Evolutionary conservation across 192 early-diverging fungal genomes (phyloP).

Genomic region (Gaertneriomyces sp.): DNA sequence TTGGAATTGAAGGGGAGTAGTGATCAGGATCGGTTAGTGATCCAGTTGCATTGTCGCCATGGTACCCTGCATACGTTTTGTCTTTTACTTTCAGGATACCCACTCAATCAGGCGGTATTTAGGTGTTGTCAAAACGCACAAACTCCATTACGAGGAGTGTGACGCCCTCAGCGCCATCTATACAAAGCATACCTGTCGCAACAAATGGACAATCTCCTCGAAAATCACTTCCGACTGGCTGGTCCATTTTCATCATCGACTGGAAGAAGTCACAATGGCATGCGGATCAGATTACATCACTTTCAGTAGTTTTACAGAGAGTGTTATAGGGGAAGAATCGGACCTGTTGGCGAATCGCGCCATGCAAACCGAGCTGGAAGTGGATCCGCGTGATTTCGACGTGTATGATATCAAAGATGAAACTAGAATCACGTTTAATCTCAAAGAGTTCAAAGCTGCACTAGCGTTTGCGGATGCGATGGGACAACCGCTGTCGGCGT

Average conservation of each 20-base stretch:
- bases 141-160: conserved; percentile 35
- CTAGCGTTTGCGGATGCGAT: conserved; percentile 39
- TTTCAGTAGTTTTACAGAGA: conserved; percentile 26
- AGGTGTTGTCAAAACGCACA: conserved; percentile 43
- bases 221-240: conserved; percentile 46
- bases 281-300: conserved; percentile 20
- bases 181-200: conserved; percentile 26
- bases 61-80: conserved; percentile 16
- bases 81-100: not conserved
- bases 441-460: conserved; percentile 43
- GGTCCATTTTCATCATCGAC: conserved; percentile 23
- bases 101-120: not conserved
- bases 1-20: conserved; percentile 15
- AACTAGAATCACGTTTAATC: conserved; percentile 28
- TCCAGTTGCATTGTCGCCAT: conserved; percentile 37
- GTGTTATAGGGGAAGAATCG: not conserved
- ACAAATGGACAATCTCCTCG: conserved; percentile 28
- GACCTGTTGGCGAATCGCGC: conserved; percentile 8
- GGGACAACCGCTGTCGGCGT: conserved; percentile 33
- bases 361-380: conserved; percentile 37
- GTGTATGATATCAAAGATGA: conserved; percentile 27
- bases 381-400: conserved; percentile 45
- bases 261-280: conserved; percentile 39
- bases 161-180: conserved; percentile 35
- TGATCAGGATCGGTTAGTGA: conserved; percentile 33